phyloP scores from a whole-genome alignment of 306 rosid species.

The Gastrolobium bilobum region DNA sequence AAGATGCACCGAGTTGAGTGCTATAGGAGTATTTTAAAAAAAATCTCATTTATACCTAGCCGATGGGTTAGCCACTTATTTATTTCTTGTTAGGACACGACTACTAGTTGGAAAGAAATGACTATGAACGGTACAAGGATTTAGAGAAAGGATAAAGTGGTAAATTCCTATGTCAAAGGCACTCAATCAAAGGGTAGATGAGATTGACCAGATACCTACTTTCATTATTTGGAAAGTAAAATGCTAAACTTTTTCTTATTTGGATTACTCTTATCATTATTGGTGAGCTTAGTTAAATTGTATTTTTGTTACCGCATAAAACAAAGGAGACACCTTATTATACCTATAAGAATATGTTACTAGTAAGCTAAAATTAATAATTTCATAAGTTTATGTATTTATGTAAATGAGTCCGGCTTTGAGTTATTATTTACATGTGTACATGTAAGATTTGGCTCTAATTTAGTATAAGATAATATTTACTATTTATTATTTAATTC shows the following conservation, averaged over 20 bases:
- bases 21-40: no score
- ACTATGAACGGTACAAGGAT: background rate
- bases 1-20: no score
- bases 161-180: slow-evolving; percentile 32
- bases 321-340: background rate
- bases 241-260: background rate
- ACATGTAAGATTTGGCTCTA: no score
- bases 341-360: background rate
- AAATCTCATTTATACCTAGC: no score
- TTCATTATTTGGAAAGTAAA: slow-evolving; percentile 14
- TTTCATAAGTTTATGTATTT: no score
- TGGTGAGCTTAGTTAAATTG: background rate
- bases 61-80: slow-evolving; percentile 20
- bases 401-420: no score
- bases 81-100: background rate
- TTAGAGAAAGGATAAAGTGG: background rate
- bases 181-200: background rate
- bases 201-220: slow-evolving; percentile 32
- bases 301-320: background rate
- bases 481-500: no score
- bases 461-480: no score
- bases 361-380: background rate
- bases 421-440: no score
- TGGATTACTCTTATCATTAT: background rate
- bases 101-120: background rate